Evolutionary conservation across 768 basidiomycete genomes (phyloP), one percentile per base, ranked within the genome.

Genomic region (Rubroboletus pulcherrimus): DNA sequence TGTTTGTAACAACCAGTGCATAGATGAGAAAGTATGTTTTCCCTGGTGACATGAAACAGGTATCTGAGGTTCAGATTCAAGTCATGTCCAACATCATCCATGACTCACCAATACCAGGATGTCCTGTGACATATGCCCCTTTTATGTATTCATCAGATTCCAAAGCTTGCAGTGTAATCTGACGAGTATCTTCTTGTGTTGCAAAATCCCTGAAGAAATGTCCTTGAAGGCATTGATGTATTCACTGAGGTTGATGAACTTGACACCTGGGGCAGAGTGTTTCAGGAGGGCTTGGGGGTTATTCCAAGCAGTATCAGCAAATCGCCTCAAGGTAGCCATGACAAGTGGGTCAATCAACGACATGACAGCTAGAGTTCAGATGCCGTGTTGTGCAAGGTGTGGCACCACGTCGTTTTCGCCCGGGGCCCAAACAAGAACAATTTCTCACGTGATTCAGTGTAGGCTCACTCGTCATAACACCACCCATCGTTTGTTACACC

Each of bases 361-460:
- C 26, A 26, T 5, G 26, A 26, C 3, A 2, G 26, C 26, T 26
- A 2, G 26, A 26, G 26, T 26, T 26, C 26, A 26, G 26, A 26
- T 5, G 5, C n/a, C n/a, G 26, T 26, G 26, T 26, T 21, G 21
- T 21, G 21, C 21, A 21, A 21, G 21, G 21, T 21, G 21, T 21
- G 2, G 21, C 21, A 21, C 21, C 2, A 21, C 21, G 21, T 21
- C 21, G 21, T 21, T 21, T 21, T 21, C 21, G 21, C 1, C 21
- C 21, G 21, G 21, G 21, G 21, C 21, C 21, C 21, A 21, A 21
- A 21, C 21, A 21, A 21, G 21, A 21, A 21, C 21, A 11, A 42
- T 24, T 17, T 37, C 17, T 45, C 63, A 64, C 59, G 55, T 64
- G 63, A 50, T 49, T 7, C 3, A 21, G 33, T 41, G 21, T 21